Percentiles rank a stretch among this genome's conserved stretches.
Conservation (phyloP, 1,139 yeast species). For the Lodderomyces oxycetoniae region DNA sequence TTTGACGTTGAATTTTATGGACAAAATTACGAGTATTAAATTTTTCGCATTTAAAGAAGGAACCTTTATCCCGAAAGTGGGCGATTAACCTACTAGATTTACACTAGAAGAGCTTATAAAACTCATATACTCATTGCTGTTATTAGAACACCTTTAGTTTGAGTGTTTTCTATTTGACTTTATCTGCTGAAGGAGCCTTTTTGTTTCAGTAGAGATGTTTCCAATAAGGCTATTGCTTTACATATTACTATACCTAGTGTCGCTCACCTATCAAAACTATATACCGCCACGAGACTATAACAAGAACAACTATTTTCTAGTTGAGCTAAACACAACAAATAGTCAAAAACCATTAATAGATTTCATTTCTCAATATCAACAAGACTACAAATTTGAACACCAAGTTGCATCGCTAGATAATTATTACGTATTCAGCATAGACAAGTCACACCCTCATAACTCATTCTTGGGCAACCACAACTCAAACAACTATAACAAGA, state of each 20-base stretch:
- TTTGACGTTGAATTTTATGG: no score
- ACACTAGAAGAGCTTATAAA: no score
- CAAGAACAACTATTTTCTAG: conserved; percentile 48
- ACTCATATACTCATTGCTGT: no score
- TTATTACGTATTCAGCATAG: conserved; percentile 58
- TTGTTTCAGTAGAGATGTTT: conserved; percentile 10
- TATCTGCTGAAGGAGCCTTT: no score
- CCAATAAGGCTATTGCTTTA: conserved; percentile 10
- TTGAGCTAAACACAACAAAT: conserved; percentile 44
- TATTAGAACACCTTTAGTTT: no score
- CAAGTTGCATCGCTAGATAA: conserved; percentile 52
- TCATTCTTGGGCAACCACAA: conserved; percentile 34
- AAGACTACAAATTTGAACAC: conserved; percentile 48
- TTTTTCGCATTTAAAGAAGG: no score
- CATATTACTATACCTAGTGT: conserved; percentile 9
- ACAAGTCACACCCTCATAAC: conserved; percentile 33
- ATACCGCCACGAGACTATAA: conserved; percentile 37
- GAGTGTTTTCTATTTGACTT: no score
- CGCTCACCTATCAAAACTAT: conserved; percentile 7
- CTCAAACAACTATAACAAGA: conserved; percentile 24
- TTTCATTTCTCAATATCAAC: conserved; percentile 34
- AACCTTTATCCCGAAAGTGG: no score
- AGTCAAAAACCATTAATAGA: conserved; percentile 25
- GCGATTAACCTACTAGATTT: no score
- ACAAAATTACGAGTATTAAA: no score